A percentile compares a stretch with the other conserved stretches of the same genome.
Evolutionary conservation across 2,329 filamentous ascomycete genomes (phyloP).

Genomic region (Paraconiothyrium sp.): DNA sequence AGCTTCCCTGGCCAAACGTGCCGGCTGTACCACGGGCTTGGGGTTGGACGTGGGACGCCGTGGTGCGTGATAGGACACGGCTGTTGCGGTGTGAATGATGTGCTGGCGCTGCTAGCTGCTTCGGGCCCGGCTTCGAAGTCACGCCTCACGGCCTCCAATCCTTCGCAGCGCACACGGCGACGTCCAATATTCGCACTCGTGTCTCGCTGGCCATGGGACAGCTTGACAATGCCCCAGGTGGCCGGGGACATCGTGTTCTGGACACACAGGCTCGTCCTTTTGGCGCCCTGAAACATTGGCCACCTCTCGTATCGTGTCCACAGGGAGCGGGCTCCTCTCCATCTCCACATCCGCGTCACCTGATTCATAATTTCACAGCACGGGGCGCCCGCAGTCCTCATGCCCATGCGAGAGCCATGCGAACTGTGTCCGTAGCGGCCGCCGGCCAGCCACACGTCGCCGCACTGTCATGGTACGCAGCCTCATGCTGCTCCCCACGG

Average conservation of each 20-base stretch:
- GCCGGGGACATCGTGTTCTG: conserved; percentile 33
- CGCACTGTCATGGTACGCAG: conserved; percentile 17
- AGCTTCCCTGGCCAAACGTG: conserved; percentile 46
- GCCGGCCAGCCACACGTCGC: conserved; percentile 35
- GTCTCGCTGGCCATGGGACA: conserved; percentile 19
- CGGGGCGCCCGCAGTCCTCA: conserved; percentile 29
- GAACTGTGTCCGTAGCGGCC: conserved; percentile 33
- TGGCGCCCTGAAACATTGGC: conserved; percentile 43
- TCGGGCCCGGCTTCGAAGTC: conserved; percentile 34
- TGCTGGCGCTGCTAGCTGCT: conserved; percentile 44
- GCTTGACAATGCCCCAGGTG: conserved; percentile 28
- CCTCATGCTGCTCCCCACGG: conserved; percentile 16
- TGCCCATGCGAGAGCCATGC: conserved; percentile 42
- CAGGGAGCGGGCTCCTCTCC: neutral
- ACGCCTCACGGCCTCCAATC: conserved; percentile 38
- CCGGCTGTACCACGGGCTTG: conserved; percentile 46
- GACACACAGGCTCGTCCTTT: conserved; percentile 35
- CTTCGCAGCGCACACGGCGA: conserved; percentile 12
- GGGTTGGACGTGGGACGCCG: conserved; percentile 46
- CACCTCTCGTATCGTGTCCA: conserved; percentile 13
- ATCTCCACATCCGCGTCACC: conserved; percentile 27
- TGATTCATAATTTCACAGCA: conserved; percentile 38
- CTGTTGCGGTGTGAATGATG: conserved; percentile 51
- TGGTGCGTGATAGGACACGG: conserved; percentile 40
- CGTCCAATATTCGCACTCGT: conserved; percentile 17